Evolutionary conservation across 225 moss, liverwort and hornwort species (phyloP), one percentile per base, ranked within the genome.

Genomic region (Ulota crispa): DNA sequence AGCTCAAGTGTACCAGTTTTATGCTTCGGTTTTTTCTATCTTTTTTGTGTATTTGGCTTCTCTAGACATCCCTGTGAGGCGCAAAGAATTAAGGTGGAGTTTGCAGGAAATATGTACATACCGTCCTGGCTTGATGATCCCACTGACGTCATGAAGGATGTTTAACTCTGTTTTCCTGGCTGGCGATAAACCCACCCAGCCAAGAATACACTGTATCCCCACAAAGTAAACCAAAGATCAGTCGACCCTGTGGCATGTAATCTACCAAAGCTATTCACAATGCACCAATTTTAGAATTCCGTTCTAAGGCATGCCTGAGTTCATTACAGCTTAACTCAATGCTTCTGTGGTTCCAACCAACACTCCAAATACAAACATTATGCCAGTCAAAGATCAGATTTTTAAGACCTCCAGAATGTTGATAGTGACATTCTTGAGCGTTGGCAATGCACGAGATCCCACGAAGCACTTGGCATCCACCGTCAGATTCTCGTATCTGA

Each of bases 81-180:
- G 21, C 70, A 70, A 45, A 59, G 30, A 14, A n/a, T 3, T 7
- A 39, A 19, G 21, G 55, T 20, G 24, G 53, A 28, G 5, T 6
- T 9, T 3, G 47, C 37, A 21, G 27, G 73, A 65, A 61, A 27
- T 50, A 0, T 26, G 0, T 1, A 62, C 69, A 9, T 76, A 93
- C 92, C 91, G 85, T 60, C 91, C 93, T n/a, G 96, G 96, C 57
- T 91, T 94, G 56, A 96, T 83, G 64, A 89, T 74, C 19, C 96
- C 96, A 76, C 91, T 92, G 65, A 96, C 90, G 53, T 93, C 83
- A 11, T 91, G 86, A 68, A 96, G 87, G 69, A 96, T 94, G 47
- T 89, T 84, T 37, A 96, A 47, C 21, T 83, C 88, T 6, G 84
- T 85, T 86, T 91, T 93, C 24, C 83, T 93, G 5, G 94, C 82